Conservation (phyloP, 768 basidiomycete species). For the Serendipita vermifera region DNA sequence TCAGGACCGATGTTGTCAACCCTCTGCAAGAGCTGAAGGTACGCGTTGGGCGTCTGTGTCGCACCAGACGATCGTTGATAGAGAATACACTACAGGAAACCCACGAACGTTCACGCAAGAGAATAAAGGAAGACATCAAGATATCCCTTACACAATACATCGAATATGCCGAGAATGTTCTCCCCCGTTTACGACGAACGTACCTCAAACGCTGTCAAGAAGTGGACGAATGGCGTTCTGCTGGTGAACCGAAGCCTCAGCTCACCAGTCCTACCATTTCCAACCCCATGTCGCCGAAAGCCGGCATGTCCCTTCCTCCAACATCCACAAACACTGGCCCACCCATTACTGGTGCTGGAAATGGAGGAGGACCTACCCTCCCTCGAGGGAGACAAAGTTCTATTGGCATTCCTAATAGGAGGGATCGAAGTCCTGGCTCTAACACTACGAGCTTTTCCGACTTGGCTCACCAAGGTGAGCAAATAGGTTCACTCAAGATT, state of each 20-base stretch:
- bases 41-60: slow-evolving; percentile 7
- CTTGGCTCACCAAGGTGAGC: slow-evolving; percentile 69
- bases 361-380: neutral
- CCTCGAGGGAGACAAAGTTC: slow-evolving; percentile 22
- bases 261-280: slow-evolving; percentile 9
- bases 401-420: slow-evolving; percentile 41
- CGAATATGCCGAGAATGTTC: slow-evolving; percentile 65
- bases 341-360: slow-evolving; percentile 2
- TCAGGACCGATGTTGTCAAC: slow-evolving; percentile 59
- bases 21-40: slow-evolving; percentile 59
- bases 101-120: slow-evolving; percentile 82
- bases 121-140: slow-evolving; percentile 84
- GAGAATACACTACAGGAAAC: too few species aligned
- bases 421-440: slow-evolving; percentile 70
- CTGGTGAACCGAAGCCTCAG: neutral
- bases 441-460: slow-evolving; percentile 66
- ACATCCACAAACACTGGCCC: slow-evolving; percentile 1
- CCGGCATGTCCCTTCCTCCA: neutral
- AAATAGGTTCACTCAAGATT: neutral
- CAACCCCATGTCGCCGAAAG: slow-evolving; percentile 14
- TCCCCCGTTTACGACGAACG: slow-evolving; percentile 66
- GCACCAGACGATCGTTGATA: neutral
- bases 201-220: slow-evolving; percentile 81
- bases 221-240: slow-evolving; percentile 52
- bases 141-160: slow-evolving; percentile 60